Evolutionary conservation across 192 early-diverging fungal genomes (phyloP).

Genomic region (Gamsiella multidivaricata): DNA sequence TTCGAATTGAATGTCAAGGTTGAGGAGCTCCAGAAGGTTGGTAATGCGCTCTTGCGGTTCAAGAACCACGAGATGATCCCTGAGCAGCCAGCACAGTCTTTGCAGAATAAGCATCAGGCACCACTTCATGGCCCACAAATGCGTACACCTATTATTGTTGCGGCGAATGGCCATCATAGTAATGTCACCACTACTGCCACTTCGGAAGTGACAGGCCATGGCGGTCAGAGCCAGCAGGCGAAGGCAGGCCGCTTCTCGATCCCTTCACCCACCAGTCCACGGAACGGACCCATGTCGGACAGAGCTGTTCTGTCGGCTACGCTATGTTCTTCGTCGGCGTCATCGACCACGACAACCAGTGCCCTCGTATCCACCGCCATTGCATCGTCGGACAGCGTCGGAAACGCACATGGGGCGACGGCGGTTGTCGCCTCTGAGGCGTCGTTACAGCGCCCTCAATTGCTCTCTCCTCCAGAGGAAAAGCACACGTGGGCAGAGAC

Average conservation of each 20-base stretch:
- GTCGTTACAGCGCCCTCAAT: slow-evolving; percentile 8
- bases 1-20: slow-evolving; percentile 76
- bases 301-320: not conserved
- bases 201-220: not conserved
- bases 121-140: not conserved
- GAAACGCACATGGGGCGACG: not conserved
- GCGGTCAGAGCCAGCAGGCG: not conserved
- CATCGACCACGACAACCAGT: not conserved
- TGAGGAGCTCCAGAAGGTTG: slow-evolving; percentile 65
- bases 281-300: slow-evolving; percentile 40
- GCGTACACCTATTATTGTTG: not conserved
- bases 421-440: slow-evolving; percentile 10
- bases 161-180: not conserved
- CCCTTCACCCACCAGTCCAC: slow-evolving; percentile 35
- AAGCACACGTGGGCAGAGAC: slow-evolving; percentile 13
- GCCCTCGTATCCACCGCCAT: not conserved
- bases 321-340: not conserved
- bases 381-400: not conserved
- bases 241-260: slow-evolving; percentile 25
- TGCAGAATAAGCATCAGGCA: not conserved
- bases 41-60: slow-evolving; percentile 28
- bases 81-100: not conserved
- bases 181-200: not conserved
- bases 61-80: slow-evolving; percentile 4
- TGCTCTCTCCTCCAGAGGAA: slow-evolving; percentile 40